Evolutionary conservation across 1,284 basidiomycete species (phyloP).

Genomic region (Kwoniella shivajii): DNA sequence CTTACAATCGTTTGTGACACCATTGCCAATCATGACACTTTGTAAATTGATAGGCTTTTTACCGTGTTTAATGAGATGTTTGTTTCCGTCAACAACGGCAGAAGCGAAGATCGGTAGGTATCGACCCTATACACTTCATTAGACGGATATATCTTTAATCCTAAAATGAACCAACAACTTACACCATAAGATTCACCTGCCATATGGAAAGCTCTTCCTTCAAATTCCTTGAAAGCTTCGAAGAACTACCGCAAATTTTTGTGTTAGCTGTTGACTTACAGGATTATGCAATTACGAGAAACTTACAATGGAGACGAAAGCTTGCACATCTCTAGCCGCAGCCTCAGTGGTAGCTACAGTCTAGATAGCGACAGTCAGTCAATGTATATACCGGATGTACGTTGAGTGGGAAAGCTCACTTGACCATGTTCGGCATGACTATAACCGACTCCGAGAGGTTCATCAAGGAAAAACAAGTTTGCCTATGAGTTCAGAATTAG

Average conservation of each 20-base stretch:
- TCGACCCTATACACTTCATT: constrained; percentile 65
- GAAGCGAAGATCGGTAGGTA: constrained; percentile 82
- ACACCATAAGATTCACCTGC: constrained; percentile 62
- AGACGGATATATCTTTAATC: neutral
- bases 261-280: neutral
- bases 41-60: constrained; percentile 74
- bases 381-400: neutral
- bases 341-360: constrained; percentile 67
- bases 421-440: constrained; percentile 67
- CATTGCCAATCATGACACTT: constrained; percentile 75
- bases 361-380: constrained; percentile 45
- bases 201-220: constrained; percentile 66
- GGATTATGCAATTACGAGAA: neutral
- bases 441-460: constrained; percentile 67
- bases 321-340: constrained; percentile 69
- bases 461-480: constrained; percentile 52
- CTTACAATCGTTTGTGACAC: constrained; percentile 55
- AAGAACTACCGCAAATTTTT: constrained; percentile 59
- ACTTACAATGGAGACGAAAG: constrained; percentile 65
- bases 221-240: constrained; percentile 68
- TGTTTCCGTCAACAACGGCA: constrained; percentile 77
- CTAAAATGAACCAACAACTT: constrained; percentile 7
- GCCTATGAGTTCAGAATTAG: constrained; percentile 28
- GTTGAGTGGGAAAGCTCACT: constrained; percentile 18
- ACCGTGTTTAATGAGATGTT: constrained; percentile 61